Evolutionary conservation across 176 grass and related monocot species (phyloP), one percentile per base, ranked within the genome.

Genomic region (Saccharum spontaneum): DNA sequence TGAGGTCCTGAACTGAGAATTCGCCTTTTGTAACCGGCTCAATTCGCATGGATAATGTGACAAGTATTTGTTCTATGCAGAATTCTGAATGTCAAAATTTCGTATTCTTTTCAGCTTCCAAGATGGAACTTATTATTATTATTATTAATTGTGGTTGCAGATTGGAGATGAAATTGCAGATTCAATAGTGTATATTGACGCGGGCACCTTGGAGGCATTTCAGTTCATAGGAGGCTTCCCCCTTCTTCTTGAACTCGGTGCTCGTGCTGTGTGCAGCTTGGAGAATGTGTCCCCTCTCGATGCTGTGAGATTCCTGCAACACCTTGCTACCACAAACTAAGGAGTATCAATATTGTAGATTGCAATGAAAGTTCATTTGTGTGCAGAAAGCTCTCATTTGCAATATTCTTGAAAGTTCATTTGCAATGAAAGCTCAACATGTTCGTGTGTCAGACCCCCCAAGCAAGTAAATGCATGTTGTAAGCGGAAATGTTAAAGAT

Each of bases 211-310:
- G 70, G 97, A 98, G 40, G 83, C 93, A 0, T 94, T 98, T 84
- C 97, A 92, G 80, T 94, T 98, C 65, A 67, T 90, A 43, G 96
- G 96, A 46, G 93, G 91, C 8, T 94, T 99, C 63, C 91, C 93
- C 44, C 55, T 94, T 39, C 85, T 99, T 52, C 82, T 96, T 49
- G 88, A 99, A 52, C 93, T 99, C 11, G 88, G 89, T 24, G 88
- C 81, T 43, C 90, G 90, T 33, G 85, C 86, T 3, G 75, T 99
- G 1, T 99, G 93, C 86, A 84, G 88, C 87, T 92, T 99, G 75
- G 97, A 96, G 72, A 86, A 79, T 46, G 60, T 87, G 10, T 94
- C 91, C 26, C 61, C 61, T 68, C 60, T 79, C 52, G 14, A 17
- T 54, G 82, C 77, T 79, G 93, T 99, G 75, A 94, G 85, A 80